phyloP scores from a whole-genome alignment of 371 early-diverging fungal genomes.

The Syncephalastrum monosporum region DNA sequence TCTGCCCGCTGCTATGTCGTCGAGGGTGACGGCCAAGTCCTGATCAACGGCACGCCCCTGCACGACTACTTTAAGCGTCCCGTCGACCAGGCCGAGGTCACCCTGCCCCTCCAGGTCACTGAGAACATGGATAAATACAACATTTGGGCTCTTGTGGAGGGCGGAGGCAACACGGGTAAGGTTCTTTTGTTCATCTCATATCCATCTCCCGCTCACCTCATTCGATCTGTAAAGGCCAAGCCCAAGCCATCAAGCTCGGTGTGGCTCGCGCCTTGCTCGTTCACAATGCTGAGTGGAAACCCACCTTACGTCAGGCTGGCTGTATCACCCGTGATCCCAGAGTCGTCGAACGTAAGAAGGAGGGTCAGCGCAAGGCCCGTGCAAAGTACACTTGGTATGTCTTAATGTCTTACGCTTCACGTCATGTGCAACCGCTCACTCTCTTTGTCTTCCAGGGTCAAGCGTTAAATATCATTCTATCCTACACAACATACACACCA shows the following conservation, averaged over 20 bases:
- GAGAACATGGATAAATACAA: slow-evolving; percentile 75
- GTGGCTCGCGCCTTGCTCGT: slow-evolving; percentile 79
- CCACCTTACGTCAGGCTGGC: slow-evolving; percentile 66
- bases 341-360: slow-evolving; percentile 96
- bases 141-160: slow-evolving; percentile 83
- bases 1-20: slow-evolving; percentile 79
- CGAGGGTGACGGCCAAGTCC: slow-evolving; percentile 73
- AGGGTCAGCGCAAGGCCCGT: slow-evolving; percentile 92
- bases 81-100: slow-evolving; percentile 66
- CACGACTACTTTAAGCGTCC: slow-evolving; percentile 74
- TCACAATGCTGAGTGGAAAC: slow-evolving; percentile 64
- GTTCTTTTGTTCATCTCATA: background rate
- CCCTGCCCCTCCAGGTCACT: slow-evolving; percentile 76
- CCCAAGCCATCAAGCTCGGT: slow-evolving; percentile 85
- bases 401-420: slow-evolving; percentile 1
- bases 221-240: slow-evolving; percentile 63
- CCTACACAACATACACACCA: background rate
- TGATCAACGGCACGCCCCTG: slow-evolving; percentile 83
- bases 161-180: slow-evolving; percentile 83
- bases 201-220: background rate
- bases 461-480: slow-evolving; percentile 17
- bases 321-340: slow-evolving; percentile 81
- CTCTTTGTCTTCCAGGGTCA: slow-evolving; percentile 18
- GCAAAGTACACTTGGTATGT: slow-evolving; percentile 89
- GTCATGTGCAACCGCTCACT: background rate